Conservation (phyloP, 2,329 filamentous ascomycete species). For the Bipolaris sorokiniana region DNA sequence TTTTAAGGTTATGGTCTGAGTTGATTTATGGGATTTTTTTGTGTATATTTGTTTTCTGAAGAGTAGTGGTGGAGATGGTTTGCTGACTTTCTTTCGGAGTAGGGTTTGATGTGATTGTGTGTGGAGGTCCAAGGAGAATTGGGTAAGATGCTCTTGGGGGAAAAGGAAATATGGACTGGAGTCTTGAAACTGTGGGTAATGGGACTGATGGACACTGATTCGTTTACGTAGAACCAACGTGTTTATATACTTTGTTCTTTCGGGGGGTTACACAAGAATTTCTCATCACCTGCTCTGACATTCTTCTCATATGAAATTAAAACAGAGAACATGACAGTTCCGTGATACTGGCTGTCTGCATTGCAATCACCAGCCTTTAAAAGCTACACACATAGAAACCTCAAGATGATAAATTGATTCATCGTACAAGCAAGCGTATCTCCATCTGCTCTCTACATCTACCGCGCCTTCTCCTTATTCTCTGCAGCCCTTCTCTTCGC, state of each 20-base stretch:
- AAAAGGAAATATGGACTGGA: too few relatives aligned
- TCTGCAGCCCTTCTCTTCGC: conserved; percentile 84
- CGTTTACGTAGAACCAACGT: too few relatives aligned
- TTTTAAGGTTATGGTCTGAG: conserved; percentile 1
- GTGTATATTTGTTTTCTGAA: background rate
- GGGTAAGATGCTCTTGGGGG: too few relatives aligned
- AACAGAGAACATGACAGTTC: background rate
- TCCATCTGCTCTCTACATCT: conserved; percentile 15
- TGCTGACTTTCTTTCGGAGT: background rate
- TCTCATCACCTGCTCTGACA: too few relatives aligned
- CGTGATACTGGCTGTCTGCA: background rate
- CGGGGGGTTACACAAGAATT: background rate
- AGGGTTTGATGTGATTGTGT: too few relatives aligned
- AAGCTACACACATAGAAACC: background rate
- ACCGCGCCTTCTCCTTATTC: conserved; percentile 69
- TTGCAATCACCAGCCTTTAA: background rate
- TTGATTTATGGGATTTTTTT: background rate
- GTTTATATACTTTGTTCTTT: background rate
- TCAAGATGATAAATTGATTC: background rate
- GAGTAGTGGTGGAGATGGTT: background rate
- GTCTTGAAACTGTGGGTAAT: too few relatives aligned
- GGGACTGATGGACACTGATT: too few relatives aligned
- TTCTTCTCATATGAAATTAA: background rate
- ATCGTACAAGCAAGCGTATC: conserved; percentile 5
- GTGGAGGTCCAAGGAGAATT: too few relatives aligned